Base-by-base conservation (phyloP, 2,329 filamentous ascomycete genomes). In the Phyllachora maydis region DNA sequence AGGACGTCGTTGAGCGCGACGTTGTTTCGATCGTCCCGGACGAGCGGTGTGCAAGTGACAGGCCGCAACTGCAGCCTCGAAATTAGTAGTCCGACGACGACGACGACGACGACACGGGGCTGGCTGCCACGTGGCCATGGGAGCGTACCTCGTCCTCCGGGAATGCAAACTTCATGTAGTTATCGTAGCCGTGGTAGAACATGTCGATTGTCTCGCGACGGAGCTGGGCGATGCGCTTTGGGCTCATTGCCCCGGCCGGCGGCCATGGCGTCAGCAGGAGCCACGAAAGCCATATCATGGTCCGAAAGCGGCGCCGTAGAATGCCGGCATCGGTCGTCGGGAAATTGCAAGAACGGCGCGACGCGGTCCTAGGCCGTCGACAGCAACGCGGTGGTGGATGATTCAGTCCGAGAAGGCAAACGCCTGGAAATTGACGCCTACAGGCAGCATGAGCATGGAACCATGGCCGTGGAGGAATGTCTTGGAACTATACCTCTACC, bases 121-220 rank as follows among this genome's bases (percentile, higher is more conserved):
- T n/a, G n/a, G n/a, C n/a, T n/a, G n/a, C n/a, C n/a, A n/a, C n/a
- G n/a, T n/a, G n/a, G n/a, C n/a, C n/a, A n/a, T n/a, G n/a, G n/a
- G n/a, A n/a, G n/a, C n/a, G 24, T 43, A 70, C 67, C 63, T 88
- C 88, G 41, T 98, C 88, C 47, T 95, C 88, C 8, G 88, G 88
- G 41, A 93, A 98, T 28, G 83, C 88, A 47, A 91, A 61, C 33
- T 65, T 52, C 71, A 93, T 88, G 54, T 98, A 98, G 47, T 85
- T 91, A 50, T 83, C 71, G 53, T 72, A 95, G 29, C 88, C 88
- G 56, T 98, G 88, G 47, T 91, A 92, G 55, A 95, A 95, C 62
- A 95, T 81, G 35, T 78, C 61, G 28, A 69, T 62, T 8, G 66
- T 69, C 28, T 68, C 59, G 32, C 53, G 55, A 25, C 67, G 58